These are phyloP conservation scores for Penicillium paxilli DNA, from an alignment of 495 filamentous ascomycete genomes.

Conservation along the genomic window DNA sequence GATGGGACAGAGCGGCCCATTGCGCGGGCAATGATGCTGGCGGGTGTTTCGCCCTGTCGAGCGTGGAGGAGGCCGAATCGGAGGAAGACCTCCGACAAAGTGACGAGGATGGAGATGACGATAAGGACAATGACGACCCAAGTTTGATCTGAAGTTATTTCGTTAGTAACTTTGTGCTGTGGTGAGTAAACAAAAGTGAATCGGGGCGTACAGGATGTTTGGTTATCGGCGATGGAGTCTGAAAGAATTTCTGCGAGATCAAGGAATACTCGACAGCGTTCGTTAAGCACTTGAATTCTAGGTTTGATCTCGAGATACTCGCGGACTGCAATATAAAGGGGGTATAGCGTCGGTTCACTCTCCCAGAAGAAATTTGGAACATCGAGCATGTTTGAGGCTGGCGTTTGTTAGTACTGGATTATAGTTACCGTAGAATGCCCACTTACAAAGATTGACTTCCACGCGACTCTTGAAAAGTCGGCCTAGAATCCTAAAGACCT, in stretches of 20 bases:
- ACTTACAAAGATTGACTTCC: slow-evolving; percentile 90
- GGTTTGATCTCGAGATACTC: slow-evolving; percentile 98
- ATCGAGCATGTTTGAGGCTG: slow-evolving; percentile 95
- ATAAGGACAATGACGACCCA: slow-evolving; percentile 99
- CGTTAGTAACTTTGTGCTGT: not conserved
- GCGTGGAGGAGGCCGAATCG: slow-evolving; percentile 75
- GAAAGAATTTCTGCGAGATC: slow-evolving; percentile 94
- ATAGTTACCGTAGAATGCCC: not conserved
- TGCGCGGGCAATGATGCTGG: slow-evolving; percentile 19
- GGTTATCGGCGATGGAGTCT: slow-evolving; percentile 88
- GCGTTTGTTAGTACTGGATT: slow-evolving; percentile 14
- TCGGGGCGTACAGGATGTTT: slow-evolving; percentile 68
- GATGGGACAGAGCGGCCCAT: slow-evolving; percentile 22
- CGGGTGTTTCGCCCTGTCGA: slow-evolving; percentile 26
- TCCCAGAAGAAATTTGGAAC: slow-evolving; percentile 99
- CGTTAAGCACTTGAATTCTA: slow-evolving; percentile 92
- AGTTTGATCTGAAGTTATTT: slow-evolving; percentile 60
- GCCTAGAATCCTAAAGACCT: slow-evolving; percentile 90
- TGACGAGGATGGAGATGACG: slow-evolving; percentile 84
- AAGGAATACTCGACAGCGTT: slow-evolving; percentile 93
- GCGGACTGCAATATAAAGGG: slow-evolving; percentile 89
- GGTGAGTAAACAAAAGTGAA: not conserved
- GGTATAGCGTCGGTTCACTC: slow-evolving; percentile 89
- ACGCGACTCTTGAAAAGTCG: slow-evolving; percentile 90
- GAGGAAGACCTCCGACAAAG: slow-evolving; percentile 82